Evolutionary conservation across 768 basidiomycete genomes (phyloP).

Genomic region (Amanita inopinata): DNA sequence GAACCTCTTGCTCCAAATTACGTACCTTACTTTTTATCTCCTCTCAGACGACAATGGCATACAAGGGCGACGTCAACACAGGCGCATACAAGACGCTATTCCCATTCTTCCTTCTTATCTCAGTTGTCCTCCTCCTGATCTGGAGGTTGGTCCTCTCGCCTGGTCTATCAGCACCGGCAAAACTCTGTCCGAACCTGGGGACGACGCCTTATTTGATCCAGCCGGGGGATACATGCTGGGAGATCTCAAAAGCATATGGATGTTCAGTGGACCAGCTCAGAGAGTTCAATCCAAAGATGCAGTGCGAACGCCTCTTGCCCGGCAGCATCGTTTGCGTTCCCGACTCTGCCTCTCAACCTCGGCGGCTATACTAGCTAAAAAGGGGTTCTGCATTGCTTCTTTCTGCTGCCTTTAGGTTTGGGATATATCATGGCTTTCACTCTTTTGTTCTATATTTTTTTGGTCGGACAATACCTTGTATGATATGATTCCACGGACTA

Average conservation of each 20-base stretch:
- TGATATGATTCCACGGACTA: too few species aligned
- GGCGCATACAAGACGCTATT: slow-evolving; percentile 51
- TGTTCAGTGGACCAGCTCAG: slow-evolving; percentile 42
- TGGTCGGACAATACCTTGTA: too few species aligned
- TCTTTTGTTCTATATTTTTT: too few species aligned
- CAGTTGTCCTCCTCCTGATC: slow-evolving; percentile 49
- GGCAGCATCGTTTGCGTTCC: slow-evolving; percentile 56
- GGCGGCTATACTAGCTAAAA: too few species aligned
- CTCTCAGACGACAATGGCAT: slow-evolving; percentile 20
- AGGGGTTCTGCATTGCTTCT: too few species aligned
- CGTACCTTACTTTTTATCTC: slow-evolving; percentile 2
- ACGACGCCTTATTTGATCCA: slow-evolving; percentile 38
- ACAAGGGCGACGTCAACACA: slow-evolving; percentile 24
- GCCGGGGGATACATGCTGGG: slow-evolving; percentile 61
- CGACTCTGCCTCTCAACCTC: too few species aligned
- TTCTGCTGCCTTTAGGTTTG: too few species aligned
- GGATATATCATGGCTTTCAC: too few species aligned
- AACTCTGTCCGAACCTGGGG: slow-evolving; percentile 27
- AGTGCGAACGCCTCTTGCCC: slow-evolving; percentile 50
- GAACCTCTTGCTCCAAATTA: not conserved
- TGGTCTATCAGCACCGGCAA: slow-evolving; percentile 23
- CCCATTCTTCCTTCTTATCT: slow-evolving; percentile 65
- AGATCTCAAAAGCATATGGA: slow-evolving; percentile 38
- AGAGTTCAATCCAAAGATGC: slow-evolving; percentile 40
- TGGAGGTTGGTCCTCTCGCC: slow-evolving; percentile 49